These are phyloP conservation scores for Malassezia cuniculi DNA, from an alignment of 1,284 basidiomycete genomes.

Conservation along the genomic window DNA sequence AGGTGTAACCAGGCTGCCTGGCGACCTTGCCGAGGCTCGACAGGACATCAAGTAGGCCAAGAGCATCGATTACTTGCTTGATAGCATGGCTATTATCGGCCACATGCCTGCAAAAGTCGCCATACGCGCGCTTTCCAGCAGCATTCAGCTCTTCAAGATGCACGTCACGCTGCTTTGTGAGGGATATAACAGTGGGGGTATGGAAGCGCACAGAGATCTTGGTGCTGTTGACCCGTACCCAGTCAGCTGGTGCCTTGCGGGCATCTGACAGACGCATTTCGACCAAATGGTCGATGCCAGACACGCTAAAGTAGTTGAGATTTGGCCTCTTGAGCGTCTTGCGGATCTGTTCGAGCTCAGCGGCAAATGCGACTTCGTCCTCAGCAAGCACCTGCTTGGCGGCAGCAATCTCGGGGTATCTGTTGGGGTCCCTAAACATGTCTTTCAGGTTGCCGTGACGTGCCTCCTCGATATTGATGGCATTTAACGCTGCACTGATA, in stretches of 20 bases:
- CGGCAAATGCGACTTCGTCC: slow-evolving; percentile 59
- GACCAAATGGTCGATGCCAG: slow-evolving; percentile 45
- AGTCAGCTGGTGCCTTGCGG: slow-evolving; percentile 61
- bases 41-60: slow-evolving; percentile 32
- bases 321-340: slow-evolving; percentile 62
- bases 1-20: slow-evolving; percentile 17
- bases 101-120: slow-evolving; percentile 18
- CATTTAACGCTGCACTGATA: slow-evolving; percentile 53
- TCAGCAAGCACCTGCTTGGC: slow-evolving; percentile 52
- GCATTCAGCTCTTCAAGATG: slow-evolving; percentile 62
- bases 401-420: slow-evolving; percentile 57
- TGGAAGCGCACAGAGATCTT: slow-evolving; percentile 66
- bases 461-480: slow-evolving; percentile 57
- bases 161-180: slow-evolving; percentile 63
- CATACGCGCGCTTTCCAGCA: slow-evolving; percentile 39
- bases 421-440: slow-evolving; percentile 62
- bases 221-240: slow-evolving; percentile 66
- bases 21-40: slow-evolving; percentile 23
- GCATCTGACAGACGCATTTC: slow-evolving; percentile 59
- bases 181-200: slow-evolving; percentile 58
- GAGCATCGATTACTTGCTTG: slow-evolving; percentile 19
- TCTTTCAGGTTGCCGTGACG: slow-evolving; percentile 57
- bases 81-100: slow-evolving; percentile 20
- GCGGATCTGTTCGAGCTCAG: slow-evolving; percentile 60
- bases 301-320: slow-evolving; percentile 60